A percentile compares a stretch with the other conserved stretches of the same genome.
Evolutionary conservation across 2,329 filamentous ascomycete genomes (phyloP).

Genomic region (Pseudogymnoascus sp.): DNA sequence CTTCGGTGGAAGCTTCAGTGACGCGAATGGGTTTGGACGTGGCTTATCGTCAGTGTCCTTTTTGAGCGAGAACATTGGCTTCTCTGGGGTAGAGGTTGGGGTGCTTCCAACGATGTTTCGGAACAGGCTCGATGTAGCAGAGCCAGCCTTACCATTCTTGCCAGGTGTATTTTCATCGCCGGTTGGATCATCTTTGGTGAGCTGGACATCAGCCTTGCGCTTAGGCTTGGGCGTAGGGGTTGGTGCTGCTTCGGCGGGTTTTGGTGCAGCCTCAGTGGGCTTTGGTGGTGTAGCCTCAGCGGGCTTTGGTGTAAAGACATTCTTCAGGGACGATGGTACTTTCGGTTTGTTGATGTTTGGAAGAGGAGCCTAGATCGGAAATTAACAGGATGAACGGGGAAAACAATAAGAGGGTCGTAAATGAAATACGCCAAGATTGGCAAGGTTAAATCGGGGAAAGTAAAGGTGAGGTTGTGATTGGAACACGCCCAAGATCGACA

Average conservation of each 20-base stretch:
- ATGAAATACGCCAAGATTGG: neutral
- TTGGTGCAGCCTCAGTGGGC: neutral
- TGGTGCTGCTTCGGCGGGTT: constrained; percentile 4
- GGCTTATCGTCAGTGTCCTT: constrained; percentile 14
- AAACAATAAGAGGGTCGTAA: neutral
- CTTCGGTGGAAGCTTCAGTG: constrained; percentile 17
- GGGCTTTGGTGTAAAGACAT: constrained; percentile 11
- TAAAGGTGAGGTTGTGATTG: neutral
- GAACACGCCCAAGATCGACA: neutral
- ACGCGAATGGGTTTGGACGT: constrained; percentile 24
- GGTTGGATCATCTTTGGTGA: constrained; percentile 22
- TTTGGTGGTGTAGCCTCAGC: constrained; percentile 3
- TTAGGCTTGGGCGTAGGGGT: constrained; percentile 19
- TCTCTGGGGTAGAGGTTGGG: constrained; percentile 17
- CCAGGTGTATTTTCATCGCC: constrained; percentile 14
- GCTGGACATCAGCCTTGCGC: constrained; percentile 26
- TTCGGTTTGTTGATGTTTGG: constrained; percentile 3
- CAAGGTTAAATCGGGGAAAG: neutral
- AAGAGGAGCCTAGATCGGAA: constrained; percentile 7
- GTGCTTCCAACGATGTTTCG: constrained; percentile 24
- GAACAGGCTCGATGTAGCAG: constrained; percentile 27
- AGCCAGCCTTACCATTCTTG: constrained; percentile 15
- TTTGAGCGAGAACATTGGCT: constrained; percentile 16
- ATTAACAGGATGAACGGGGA: neutral
- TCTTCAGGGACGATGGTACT: neutral